phyloP scores from a whole-genome alignment of 345 rosid species.

The Salix purpurea region DNA sequence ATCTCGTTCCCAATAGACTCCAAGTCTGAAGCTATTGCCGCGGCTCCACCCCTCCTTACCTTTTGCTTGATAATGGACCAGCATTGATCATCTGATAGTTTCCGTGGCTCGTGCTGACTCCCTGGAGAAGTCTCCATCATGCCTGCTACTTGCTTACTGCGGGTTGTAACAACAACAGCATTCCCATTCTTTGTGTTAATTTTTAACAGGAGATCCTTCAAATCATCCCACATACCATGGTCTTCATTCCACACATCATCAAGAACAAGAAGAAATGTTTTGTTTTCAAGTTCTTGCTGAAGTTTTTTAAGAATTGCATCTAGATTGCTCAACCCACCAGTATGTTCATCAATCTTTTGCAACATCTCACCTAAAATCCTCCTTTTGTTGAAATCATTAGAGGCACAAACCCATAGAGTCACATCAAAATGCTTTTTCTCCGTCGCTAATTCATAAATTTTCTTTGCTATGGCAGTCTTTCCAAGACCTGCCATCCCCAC shows the following conservation, averaged over 20 bases:
- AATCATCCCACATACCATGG: background rate
- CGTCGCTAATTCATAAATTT: background rate
- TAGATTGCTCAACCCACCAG: background rate
- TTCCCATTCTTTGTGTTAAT: background rate
- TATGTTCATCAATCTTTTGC: background rate
- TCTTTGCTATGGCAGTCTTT: conserved; percentile 20
- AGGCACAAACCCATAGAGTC: conserved; percentile 15
- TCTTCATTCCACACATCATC: conserved; percentile 30
- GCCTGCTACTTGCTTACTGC: conserved; percentile 6
- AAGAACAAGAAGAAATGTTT: conserved; percentile 16
- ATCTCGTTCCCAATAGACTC: conserved; percentile 12
- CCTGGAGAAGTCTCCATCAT: background rate
- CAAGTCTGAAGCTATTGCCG: background rate
- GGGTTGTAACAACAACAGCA: conserved; percentile 20
- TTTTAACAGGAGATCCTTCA: conserved; percentile 1
- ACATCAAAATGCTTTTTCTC: background rate
- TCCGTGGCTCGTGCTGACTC: background rate
- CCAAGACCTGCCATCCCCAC: conserved; percentile 32
- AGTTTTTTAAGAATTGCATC: background rate
- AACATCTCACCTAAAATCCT: conserved; percentile 10
- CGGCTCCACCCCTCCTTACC: background rate
- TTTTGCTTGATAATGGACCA: conserved; percentile 17
- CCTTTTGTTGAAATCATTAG: background rate
- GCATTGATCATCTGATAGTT: conserved; percentile 7
- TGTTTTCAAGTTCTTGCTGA: background rate